These are phyloP conservation scores for Aspergillus niger DNA, from an alignment of 2,329 filamentous ascomycete species.

Conservation along the genomic window DNA sequence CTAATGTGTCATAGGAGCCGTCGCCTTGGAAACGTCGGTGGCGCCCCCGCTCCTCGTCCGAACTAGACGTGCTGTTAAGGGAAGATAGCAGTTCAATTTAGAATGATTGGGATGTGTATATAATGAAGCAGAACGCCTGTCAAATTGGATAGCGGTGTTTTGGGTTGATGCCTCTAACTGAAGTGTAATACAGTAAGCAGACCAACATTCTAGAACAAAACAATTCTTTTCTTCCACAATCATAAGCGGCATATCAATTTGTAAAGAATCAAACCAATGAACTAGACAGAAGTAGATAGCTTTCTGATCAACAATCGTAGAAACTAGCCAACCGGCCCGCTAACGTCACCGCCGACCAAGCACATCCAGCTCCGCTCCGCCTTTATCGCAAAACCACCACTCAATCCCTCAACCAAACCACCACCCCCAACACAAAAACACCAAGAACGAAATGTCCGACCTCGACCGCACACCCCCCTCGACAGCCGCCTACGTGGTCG, in stretches of 20 bases:
- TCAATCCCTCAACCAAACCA: neutral
- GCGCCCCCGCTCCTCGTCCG: slow-evolving; percentile 17
- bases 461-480: slow-evolving; percentile 52
- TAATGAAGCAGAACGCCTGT: slow-evolving; percentile 28
- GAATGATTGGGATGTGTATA: slow-evolving; percentile 37
- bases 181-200: too few species aligned
- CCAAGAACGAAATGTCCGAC: slow-evolving; percentile 33
- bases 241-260: neutral
- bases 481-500: slow-evolving; percentile 64
- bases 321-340: neutral
- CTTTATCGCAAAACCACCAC: slow-evolving; percentile 3
- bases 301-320: too few species aligned
- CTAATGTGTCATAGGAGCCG: slow-evolving; percentile 29
- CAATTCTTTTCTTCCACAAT: neutral
- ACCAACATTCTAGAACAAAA: too few species aligned
- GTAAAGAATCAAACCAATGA: neutral
- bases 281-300: too few species aligned
- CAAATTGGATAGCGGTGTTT: slow-evolving; percentile 16
- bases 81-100: slow-evolving; percentile 15
- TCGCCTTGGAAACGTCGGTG: slow-evolving; percentile 28
- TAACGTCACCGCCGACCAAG: slow-evolving; percentile 7
- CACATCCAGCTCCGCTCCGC: slow-evolving; percentile 1
- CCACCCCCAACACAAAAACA: neutral
- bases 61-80: slow-evolving; percentile 24
- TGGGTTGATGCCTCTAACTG: neutral